Base-by-base conservation (phyloP, 1,284 basidiomycete genomes). In the Ceratobasidium sp. region DNA sequence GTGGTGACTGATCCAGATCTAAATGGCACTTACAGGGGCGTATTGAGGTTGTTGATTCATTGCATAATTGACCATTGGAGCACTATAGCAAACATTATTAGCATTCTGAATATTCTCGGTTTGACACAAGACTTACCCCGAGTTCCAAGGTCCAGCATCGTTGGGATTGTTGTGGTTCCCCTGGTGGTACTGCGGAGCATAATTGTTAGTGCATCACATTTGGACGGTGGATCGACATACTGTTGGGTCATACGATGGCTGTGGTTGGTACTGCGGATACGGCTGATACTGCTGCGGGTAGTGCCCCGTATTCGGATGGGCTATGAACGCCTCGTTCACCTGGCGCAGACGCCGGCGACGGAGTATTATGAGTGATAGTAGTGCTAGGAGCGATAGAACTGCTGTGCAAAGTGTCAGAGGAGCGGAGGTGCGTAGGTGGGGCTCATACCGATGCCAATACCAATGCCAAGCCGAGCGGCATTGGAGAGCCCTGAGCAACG, bases 381-480 rank as follows among this genome's bases (percentile, higher is more conserved):
- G 37, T 7, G 39, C 27, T 19, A 75, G 29, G 24, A 75, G 19
- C 1, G 63, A 53, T 27, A 73, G 29, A 0, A 51, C 68, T 48
- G 69, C 74, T 72, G 48, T 24, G 41, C 0, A 51, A 16, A 16
- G 46, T 13, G 62, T 43, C n/a, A 69, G 41, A 19, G 2, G 16
- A 22, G 53, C 9, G 19, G 9, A 14, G 22, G 24, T 19, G 4
- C 8, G 8, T 7, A 27, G 49, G 31, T n/a, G 34, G 31, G 2
- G 27, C 27, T 34, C 71, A 29, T 51, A 76, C 75, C 71, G 9
- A 74, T 54, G 6, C 71, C 75, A 41, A 76, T 76, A n/a, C 75
- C 75, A 34, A 76, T 76, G 19, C 72, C 75, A 27, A 76, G 59
- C 8, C 75, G 75, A 16, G 75, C 75, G n/a, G 49, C 72, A 29